Conservation (phyloP, 2,329 filamentous ascomycete species). For the Fusarium domesticum region DNA sequence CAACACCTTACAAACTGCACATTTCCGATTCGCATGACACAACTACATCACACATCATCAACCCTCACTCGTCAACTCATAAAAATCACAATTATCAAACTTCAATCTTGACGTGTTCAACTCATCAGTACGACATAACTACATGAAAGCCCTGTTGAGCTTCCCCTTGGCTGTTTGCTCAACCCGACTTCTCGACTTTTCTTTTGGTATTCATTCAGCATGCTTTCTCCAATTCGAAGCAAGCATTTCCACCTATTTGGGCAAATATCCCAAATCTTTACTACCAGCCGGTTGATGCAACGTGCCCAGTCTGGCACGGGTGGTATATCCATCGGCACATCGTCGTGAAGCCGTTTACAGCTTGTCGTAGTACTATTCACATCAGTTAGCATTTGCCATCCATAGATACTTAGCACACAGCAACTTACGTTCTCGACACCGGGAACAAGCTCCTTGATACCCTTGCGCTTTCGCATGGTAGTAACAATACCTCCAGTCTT, state of each 20-base stretch:
- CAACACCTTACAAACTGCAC: no score
- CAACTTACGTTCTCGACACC: slow-evolving; percentile 89
- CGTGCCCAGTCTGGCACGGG: slow-evolving; percentile 43
- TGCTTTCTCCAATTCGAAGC: slow-evolving; percentile 26
- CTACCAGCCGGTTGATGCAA: slow-evolving; percentile 40
- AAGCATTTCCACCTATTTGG: slow-evolving; percentile 28
- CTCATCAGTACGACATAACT: slow-evolving; percentile 44
- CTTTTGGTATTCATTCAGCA: slow-evolving; percentile 36
- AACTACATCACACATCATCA: not conserved
- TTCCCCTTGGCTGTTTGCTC: slow-evolving; percentile 38
- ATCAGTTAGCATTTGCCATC: slow-evolving; percentile 21
- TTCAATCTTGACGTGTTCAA: slow-evolving; percentile 39
- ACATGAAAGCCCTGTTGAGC: slow-evolving; percentile 41
- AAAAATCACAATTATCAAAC: slow-evolving; percentile 11
- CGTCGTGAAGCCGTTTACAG: slow-evolving; percentile 62
- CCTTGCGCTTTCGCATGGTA: slow-evolving; percentile 98
- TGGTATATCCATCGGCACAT: slow-evolving; percentile 45
- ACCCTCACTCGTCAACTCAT: not conserved
- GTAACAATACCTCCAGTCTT: slow-evolving; percentile 81
- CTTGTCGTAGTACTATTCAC: slow-evolving; percentile 90
- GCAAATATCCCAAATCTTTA: slow-evolving; percentile 32
- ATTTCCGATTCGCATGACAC: no score
- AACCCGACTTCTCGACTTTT: slow-evolving; percentile 35
- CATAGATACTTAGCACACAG: not conserved
- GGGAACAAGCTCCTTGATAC: slow-evolving; percentile 94